phyloP scores from a whole-genome alignment of 2,329 filamentous ascomycete species.

The Neocucurbitaria cava region DNA sequence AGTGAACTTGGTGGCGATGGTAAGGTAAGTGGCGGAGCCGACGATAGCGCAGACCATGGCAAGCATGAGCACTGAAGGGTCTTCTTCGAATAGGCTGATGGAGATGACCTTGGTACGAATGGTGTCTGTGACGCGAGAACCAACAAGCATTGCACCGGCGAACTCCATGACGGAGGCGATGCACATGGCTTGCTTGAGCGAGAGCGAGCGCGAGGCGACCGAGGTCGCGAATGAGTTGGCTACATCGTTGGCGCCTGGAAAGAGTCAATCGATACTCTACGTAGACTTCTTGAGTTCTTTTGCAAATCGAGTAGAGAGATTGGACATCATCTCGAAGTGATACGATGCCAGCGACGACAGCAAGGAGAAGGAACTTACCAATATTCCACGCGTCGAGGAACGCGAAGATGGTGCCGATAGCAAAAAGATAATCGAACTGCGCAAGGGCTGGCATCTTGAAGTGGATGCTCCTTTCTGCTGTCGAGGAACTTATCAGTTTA shows the following conservation, averaged over 20 bases:
- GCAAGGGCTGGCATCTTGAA: constrained; percentile 48
- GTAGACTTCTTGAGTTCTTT: not conserved
- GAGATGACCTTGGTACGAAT: constrained; percentile 58
- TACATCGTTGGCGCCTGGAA: constrained; percentile 58
- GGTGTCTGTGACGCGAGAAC: constrained; percentile 53
- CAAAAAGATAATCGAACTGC: constrained; percentile 69
- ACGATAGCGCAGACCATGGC: constrained; percentile 64
- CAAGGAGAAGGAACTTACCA: constrained; percentile 45
- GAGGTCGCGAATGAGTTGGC: constrained; percentile 59
- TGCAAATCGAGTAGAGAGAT: not conserved
- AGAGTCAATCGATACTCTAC: constrained; percentile 1
- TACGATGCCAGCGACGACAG: not conserved
- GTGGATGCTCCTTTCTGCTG: constrained; percentile 5
- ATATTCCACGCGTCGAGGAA: constrained; percentile 73
- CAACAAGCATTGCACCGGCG: constrained; percentile 52
- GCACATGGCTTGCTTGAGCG: constrained; percentile 56
- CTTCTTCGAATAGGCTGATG: constrained; percentile 51
- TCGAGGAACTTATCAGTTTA: constrained; percentile 10
- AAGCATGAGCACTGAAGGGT: constrained; percentile 59
- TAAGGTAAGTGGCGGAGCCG: constrained; percentile 60
- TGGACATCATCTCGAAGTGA: not conserved
- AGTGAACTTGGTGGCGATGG: constrained; percentile 59
- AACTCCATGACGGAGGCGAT: constrained; percentile 56
- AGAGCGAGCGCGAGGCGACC: constrained; percentile 56
- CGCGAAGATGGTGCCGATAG: constrained; percentile 69